Percentiles rank a stretch among this genome's conserved stretches.
phyloP scores from a whole-genome alignment of 768 basidiomycete genomes.

The Suillus placidus region DNA sequence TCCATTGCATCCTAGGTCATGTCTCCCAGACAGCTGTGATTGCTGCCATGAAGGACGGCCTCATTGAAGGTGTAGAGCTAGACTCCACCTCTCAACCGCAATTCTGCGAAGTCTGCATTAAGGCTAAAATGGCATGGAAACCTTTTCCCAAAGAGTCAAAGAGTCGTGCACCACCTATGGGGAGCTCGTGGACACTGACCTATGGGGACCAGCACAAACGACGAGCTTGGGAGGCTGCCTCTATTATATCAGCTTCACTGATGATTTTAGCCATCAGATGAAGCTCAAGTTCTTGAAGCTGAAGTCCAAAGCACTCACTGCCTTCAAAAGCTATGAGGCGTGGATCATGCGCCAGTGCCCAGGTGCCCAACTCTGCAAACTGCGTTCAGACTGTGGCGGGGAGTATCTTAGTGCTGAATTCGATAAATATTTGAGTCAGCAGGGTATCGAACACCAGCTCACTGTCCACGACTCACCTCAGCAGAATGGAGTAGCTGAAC shows the following conservation, averaged over 20 bases:
- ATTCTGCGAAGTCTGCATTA: slow-evolving; percentile 34
- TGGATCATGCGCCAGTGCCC: slow-evolving; percentile 11
- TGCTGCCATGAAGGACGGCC: too few relatives aligned
- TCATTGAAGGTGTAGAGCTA: slow-evolving; percentile 14
- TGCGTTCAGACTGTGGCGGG: slow-evolving; percentile 25
- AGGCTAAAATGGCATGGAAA: slow-evolving; percentile 34
- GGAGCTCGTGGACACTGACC: slow-evolving; percentile 11
- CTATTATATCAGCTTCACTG: too few relatives aligned
- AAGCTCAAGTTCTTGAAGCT: too few relatives aligned
- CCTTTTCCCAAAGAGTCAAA: background rate
- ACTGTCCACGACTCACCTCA: slow-evolving; percentile 27
- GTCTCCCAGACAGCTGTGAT: too few relatives aligned
- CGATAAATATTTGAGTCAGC: slow-evolving; percentile 10
- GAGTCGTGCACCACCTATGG: background rate
- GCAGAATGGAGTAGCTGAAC: slow-evolving; percentile 30
- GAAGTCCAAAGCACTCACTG: too few relatives aligned
- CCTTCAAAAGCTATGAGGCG: slow-evolving; percentile 10
- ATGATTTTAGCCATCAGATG: too few relatives aligned
- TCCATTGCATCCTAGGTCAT: too few relatives aligned
- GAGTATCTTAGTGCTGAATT: slow-evolving; percentile 24
- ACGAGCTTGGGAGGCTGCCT: background rate
- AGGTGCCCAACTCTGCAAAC: slow-evolving; percentile 8
- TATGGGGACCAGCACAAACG: slow-evolving; percentile 5
- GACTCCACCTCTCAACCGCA: slow-evolving; percentile 21
- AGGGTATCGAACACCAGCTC: slow-evolving; percentile 16